A percentile compares a stretch with the other conserved stretches of the same genome.
phyloP scores from a whole-genome alignment of 805 yeast genomes.

The Kazachstania psychrophila region DNA sequence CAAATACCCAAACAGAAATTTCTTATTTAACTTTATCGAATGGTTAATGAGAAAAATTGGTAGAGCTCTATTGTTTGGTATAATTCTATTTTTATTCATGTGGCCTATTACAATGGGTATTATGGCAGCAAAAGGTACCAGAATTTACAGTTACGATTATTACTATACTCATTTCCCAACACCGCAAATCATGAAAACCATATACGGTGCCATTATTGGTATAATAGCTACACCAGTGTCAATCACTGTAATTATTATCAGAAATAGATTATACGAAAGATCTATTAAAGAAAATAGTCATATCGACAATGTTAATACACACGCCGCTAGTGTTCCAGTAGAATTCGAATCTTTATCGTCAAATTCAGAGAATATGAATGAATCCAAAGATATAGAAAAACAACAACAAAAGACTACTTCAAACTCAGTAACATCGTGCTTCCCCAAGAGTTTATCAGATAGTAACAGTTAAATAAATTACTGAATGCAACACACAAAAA shows the following conservation, averaged over 20 bases:
- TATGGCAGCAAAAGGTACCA: constrained; percentile 16
- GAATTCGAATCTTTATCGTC: no score
- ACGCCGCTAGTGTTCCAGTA: no score
- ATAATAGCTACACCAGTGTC: constrained; percentile 14
- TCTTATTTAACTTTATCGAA: constrained; percentile 9
- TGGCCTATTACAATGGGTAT: constrained; percentile 26
- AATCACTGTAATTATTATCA: constrained; percentile 10
- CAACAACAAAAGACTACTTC: background rate
- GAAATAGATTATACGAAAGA: constrained; percentile 10
- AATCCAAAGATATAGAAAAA: background rate
- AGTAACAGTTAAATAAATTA: no score
- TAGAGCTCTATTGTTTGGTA: constrained; percentile 11
- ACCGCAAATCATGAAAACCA: constrained; percentile 18
- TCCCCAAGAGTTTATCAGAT: background rate
- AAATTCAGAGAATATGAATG: background rate
- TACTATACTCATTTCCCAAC: constrained; percentile 13
- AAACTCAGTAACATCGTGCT: background rate
- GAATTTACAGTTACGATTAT: constrained; percentile 13
- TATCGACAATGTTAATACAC: background rate
- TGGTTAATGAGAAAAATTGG: constrained; percentile 14
- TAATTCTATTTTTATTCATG: constrained; percentile 12
- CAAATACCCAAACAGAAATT: constrained; percentile 9
- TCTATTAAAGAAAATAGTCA: constrained; percentile 1
- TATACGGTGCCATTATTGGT: constrained; percentile 17
- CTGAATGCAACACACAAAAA: no score